Evolutionary conservation across 164 flowering plant genomes (phyloP).

Genomic region (Piper betle): DNA sequence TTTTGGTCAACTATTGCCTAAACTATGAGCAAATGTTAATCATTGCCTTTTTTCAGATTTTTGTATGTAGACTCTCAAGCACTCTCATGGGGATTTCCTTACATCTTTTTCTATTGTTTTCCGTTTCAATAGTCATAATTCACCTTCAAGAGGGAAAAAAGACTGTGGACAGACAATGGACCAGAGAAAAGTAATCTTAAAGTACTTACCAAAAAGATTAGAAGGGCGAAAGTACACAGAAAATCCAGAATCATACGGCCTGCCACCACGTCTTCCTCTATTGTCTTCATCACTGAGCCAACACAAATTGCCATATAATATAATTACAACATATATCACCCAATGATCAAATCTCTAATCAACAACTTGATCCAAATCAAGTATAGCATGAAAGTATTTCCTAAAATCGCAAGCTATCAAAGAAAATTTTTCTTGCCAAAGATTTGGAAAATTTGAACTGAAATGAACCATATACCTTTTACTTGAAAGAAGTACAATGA

Average conservation of each 20-base stretch:
- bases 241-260: conserved; percentile 66
- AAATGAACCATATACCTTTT: conserved; percentile 40
- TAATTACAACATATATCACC: not conserved
- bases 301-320: not conserved
- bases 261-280: conserved; percentile 79
- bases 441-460: too few relatives aligned
- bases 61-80: too few relatives aligned
- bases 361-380: too few relatives aligned
- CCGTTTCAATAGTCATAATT: too few relatives aligned
- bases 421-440: not conserved
- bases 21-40: too few relatives aligned
- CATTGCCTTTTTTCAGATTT: too few relatives aligned
- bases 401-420: not conserved
- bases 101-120: too few relatives aligned
- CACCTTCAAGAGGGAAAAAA: too few relatives aligned
- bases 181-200: not conserved
- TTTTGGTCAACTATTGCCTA: too few relatives aligned
- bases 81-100: too few relatives aligned
- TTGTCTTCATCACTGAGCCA: conserved; percentile 70
- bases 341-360: too few relatives aligned
- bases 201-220: conserved; percentile 74
- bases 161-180: not conserved
- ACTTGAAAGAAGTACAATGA: conserved; percentile 63
- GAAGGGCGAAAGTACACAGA: conserved; percentile 44
- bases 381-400: too few relatives aligned